phyloP scores from a whole-genome alignment of 257 asterid species.

The Hygrophila difformis region DNA sequence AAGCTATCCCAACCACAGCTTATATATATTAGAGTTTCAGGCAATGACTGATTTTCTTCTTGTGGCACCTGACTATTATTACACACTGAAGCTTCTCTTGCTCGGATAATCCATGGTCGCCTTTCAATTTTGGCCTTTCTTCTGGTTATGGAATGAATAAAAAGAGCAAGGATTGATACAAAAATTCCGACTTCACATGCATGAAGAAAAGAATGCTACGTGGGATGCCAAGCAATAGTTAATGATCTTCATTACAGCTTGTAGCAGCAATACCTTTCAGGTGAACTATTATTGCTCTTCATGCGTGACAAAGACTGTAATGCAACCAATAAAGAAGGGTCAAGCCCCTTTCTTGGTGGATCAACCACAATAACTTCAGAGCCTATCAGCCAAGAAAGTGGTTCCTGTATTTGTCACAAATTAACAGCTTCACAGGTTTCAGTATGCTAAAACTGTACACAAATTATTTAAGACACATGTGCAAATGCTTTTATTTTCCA shows the following conservation, averaged over 20 bases:
- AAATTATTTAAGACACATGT: no score
- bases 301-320: slow-evolving; percentile 36
- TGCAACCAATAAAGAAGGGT: slow-evolving; percentile 57
- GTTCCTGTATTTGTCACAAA: slow-evolving; percentile 45
- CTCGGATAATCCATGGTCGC: slow-evolving; percentile 88
- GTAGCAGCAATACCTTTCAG: slow-evolving; percentile 38
- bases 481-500: no score
- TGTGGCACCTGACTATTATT: slow-evolving; percentile 24
- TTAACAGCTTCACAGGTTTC: slow-evolving; percentile 9
- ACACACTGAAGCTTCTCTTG: slow-evolving; percentile 60
- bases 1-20: slow-evolving; percentile 98
- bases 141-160: slow-evolving; percentile 25
- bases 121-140: slow-evolving; percentile 48
- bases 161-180: slow-evolving; percentile 13
- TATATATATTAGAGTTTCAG: slow-evolving; percentile 75
- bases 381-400: slow-evolving; percentile 84
- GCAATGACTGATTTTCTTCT: slow-evolving; percentile 51
- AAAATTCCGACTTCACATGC: slow-evolving; percentile 10
- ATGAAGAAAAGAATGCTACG: neutral
- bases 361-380: slow-evolving; percentile 93
- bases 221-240: slow-evolving; percentile 2
- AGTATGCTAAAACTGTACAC: no score
- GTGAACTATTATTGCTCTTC: slow-evolving; percentile 31
- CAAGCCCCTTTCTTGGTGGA: slow-evolving; percentile 94
- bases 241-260: slow-evolving; percentile 9